Evolutionary conservation across 257 asterid genomes (phyloP), one percentile per base, ranked within the genome.

Genomic region (Ajuga chamaepitys): DNA sequence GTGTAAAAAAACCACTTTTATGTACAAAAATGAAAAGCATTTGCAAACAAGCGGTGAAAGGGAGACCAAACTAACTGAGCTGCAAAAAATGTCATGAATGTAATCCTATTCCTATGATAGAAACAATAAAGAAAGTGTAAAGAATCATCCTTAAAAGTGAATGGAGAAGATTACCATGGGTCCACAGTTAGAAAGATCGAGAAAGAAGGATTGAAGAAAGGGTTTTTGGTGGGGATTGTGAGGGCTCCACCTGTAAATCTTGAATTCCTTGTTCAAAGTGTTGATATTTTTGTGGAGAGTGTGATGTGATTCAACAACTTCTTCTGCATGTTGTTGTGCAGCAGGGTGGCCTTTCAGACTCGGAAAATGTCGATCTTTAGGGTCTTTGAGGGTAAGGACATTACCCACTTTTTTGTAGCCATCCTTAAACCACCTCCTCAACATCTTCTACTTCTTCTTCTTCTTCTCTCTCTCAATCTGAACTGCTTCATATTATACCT

Each of bases 201-300:
- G 70, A 34, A 67, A 83, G 74, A 14, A 87, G 25, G 95, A 85
- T 28, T 87, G 91, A 11, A 89, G 88, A 67, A 64, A 77, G 8
- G 97, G 95, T 58, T 75, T 83, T 8, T 67, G 79, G 51, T 70
- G 45, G 5, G 95, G 91, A 30, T 59, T 17, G 64, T 81, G 70
- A 0, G 95, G 95, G 74, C 77, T 79, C 94, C 95, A 89, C 14
- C 97, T 62, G 44, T 89, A 89, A 34, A 87, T 83, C 79, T 71
- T 81, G 83, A 88, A 87, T 62, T 89, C 95, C 70, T 88, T 86
- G 22, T 7, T 74, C 47, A 45, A 4, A 7, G 5, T 61, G 9
- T 9, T 34, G 30, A 35, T 44, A 0, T 26, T 62, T 1, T 18
- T 50, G 26, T 71, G 67, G 44, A 82, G 66, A 18, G 68, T 35